phyloP scores from a whole-genome alignment of 1,139 yeast species.

The Taiozyma sp. region DNA sequence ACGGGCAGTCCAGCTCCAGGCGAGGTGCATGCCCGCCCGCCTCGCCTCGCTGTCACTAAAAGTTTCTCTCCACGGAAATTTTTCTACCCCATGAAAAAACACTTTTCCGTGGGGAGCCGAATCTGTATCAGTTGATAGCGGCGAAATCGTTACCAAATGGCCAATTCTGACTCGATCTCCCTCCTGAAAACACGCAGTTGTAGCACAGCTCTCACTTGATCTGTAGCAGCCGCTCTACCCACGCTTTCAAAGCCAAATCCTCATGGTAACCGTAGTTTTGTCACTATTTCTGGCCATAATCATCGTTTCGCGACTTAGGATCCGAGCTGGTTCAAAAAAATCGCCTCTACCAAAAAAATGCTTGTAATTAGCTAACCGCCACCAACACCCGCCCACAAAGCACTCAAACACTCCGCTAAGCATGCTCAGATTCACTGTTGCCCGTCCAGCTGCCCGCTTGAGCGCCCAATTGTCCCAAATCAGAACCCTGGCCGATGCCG shows the following conservation, averaged over 20 bases:
- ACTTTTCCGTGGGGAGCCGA: neutral
- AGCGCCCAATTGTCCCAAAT: slow-evolving; percentile 4
- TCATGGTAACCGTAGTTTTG: neutral
- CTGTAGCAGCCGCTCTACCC: neutral
- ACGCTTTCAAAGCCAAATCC: neutral
- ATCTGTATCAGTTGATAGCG: neutral
- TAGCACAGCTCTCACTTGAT: neutral
- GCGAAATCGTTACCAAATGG: neutral
- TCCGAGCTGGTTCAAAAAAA: neutral
- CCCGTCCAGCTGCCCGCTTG: slow-evolving; percentile 12
- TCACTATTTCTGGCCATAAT: neutral
- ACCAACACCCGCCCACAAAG: neutral
- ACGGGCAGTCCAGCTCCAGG: neutral
- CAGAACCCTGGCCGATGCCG: slow-evolving; percentile 12
- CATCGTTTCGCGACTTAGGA: neutral
- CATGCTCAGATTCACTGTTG: slow-evolving; percentile 21
- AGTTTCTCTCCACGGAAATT: neutral
- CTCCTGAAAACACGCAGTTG: neutral
- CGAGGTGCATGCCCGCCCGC: neutral
- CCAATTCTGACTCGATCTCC: neutral
- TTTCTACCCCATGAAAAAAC: neutral
- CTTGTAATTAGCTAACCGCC: neutral
- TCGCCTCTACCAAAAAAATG: neutral
- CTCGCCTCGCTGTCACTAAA: neutral
- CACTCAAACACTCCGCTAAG: neutral